Percentiles rank a stretch among this genome's conserved stretches.
phyloP scores from a whole-genome alignment of 2,329 filamentous ascomycete species.

The Venturia pyrina region DNA sequence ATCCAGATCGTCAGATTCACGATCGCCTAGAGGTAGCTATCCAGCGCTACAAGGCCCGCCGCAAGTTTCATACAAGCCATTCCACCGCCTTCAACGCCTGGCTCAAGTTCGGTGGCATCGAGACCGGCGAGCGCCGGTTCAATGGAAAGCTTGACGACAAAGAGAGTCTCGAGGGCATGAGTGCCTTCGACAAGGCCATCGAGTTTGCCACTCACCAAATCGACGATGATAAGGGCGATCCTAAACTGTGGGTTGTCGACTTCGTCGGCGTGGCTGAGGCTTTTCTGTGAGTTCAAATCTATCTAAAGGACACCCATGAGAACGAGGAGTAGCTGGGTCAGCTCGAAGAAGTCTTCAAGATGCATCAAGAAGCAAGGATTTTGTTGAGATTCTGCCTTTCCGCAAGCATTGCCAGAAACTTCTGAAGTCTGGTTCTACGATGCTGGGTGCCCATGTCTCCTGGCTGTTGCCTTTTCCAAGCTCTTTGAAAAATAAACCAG shows the following conservation, averaged over 20 bases:
- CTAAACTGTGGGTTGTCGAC: conserved; percentile 63
- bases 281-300: conserved; percentile 53
- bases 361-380: background rate
- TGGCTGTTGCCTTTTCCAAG: background rate
- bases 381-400: background rate
- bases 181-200: conserved; percentile 51
- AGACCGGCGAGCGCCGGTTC: conserved; percentile 49
- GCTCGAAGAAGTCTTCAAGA: background rate
- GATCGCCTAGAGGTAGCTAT: conserved; percentile 81
- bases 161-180: conserved; percentile 51
- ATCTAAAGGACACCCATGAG: background rate
- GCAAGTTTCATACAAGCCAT: conserved; percentile 59
- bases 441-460: background rate
- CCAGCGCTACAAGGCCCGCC: conserved; percentile 66
- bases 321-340: background rate
- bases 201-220: conserved; percentile 42
- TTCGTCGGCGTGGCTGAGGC: conserved; percentile 69
- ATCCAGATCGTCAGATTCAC: conserved; percentile 11
- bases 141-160: conserved; percentile 45
- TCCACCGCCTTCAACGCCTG: conserved; percentile 66
- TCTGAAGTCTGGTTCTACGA: background rate
- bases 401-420: background rate
- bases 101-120: conserved; percentile 72
- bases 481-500: background rate
- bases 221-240: conserved; percentile 35